Percentiles rank a stretch among this genome's conserved stretches.
These are phyloP conservation scores for Botrytis aclada DNA, from an alignment of 2,329 filamentous ascomycete species.

Conservation along the genomic window DNA sequence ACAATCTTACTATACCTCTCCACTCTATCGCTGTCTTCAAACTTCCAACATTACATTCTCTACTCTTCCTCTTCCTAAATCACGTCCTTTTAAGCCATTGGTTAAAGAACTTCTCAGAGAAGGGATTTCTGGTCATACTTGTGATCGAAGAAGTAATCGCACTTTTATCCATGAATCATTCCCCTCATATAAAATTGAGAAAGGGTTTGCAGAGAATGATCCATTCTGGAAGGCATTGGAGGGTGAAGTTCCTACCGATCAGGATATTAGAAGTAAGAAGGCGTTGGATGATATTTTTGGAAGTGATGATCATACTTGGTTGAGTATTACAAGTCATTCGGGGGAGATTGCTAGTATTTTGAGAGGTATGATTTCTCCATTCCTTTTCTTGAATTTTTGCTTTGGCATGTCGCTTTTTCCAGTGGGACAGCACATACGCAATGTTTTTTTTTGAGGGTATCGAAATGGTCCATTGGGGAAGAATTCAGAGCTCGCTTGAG, in stretches of 20 bases:
- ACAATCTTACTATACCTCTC: slow-evolving; percentile 62
- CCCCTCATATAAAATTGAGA: slow-evolving; percentile 55
- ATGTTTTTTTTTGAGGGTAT: too few species aligned
- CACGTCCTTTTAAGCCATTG: slow-evolving; percentile 52
- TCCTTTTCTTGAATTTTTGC: not conserved
- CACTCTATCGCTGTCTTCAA: slow-evolving; percentile 59
- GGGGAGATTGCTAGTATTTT: slow-evolving; percentile 55
- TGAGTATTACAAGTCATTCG: slow-evolving; percentile 59
- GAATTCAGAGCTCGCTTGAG: too few species aligned
- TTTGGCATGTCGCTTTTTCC: not conserved
- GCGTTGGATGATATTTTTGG: slow-evolving; percentile 56
- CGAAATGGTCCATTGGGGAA: too few species aligned
- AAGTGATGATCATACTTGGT: slow-evolving; percentile 51
- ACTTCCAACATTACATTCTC: slow-evolving; percentile 62
- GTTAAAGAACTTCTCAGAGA: slow-evolving; percentile 66
- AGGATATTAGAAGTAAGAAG: slow-evolving; percentile 46
- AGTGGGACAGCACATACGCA: not conserved
- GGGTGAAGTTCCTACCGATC: slow-evolving; percentile 45
- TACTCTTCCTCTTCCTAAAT: slow-evolving; percentile 49
- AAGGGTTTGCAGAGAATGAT: slow-evolving; percentile 58
- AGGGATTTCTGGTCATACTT: slow-evolving; percentile 65
- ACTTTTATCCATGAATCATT: slow-evolving; percentile 52
- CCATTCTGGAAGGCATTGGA: slow-evolving; percentile 45
- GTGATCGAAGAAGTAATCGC: slow-evolving; percentile 58
- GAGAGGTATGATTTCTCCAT: slow-evolving; percentile 30